Conservation (phyloP, 176 grass and related monocot species). For the Rhynchospora pubera region DNA sequence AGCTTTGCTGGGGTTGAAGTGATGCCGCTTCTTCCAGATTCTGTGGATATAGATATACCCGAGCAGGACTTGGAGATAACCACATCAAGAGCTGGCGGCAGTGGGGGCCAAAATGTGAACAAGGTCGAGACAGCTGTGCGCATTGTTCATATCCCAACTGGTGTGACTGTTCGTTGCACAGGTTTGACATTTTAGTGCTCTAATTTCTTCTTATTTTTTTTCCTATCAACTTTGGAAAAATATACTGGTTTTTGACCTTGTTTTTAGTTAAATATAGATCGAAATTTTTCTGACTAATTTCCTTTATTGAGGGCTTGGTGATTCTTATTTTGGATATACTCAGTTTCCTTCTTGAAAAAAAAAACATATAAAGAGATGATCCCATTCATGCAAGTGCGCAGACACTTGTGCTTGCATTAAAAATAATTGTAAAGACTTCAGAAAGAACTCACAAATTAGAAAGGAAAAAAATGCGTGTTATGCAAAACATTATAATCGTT, state of each 20-base stretch:
- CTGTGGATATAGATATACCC: slow-evolving; percentile 75
- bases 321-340: not conserved
- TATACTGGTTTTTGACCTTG: not conserved
- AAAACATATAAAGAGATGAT: not conserved
- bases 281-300: too few species aligned
- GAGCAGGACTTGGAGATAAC: slow-evolving; percentile 96
- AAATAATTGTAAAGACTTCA: not conserved
- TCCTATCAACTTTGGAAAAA: not conserved
- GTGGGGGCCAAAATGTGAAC: slow-evolving; percentile 97
- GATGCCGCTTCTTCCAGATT: slow-evolving; percentile 90
- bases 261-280: not conserved
- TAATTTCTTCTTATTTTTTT: not conserved
- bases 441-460: not conserved
- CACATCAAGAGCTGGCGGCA: slow-evolving; percentile 85
- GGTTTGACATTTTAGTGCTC: slow-evolving; percentile 28
- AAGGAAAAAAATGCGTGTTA: not conserved
- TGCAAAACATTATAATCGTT: not conserved
- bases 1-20: slow-evolving; percentile 95
- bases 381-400: not conserved
- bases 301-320: not conserved
- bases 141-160: slow-evolving; percentile 92
- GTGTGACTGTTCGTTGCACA: slow-evolving; percentile 83
- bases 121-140: slow-evolving; percentile 96
- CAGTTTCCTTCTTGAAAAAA: not conserved
- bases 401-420: not conserved